phyloP scores from a whole-genome alignment of 371 early-diverging fungal genomes.

The Rhizopus arrhizus region DNA sequence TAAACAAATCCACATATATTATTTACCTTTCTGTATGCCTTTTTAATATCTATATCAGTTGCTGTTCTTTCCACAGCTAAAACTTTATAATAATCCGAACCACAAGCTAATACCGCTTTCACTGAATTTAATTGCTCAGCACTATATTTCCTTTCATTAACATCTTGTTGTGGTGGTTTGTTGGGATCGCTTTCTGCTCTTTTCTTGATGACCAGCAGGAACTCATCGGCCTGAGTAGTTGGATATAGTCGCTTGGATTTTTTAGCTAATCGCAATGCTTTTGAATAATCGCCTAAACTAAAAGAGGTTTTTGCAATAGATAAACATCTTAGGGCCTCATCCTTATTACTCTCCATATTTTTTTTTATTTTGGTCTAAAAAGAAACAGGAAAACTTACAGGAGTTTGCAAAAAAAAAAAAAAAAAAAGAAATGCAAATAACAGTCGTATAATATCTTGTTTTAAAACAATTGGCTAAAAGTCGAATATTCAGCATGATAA shows the following conservation, averaged over 20 bases:
- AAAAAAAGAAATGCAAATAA: too few species aligned
- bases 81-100: conserved; percentile 86
- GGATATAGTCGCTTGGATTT: conserved; percentile 83
- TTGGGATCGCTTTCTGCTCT: conserved; percentile 2
- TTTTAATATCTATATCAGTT: conserved; percentile 88
- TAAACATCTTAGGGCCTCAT: conserved; percentile 84
- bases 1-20: neutral
- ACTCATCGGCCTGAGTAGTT: conserved; percentile 65
- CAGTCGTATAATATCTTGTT: conserved; percentile 17
- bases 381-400: conserved; percentile 4
- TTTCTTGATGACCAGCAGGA: conserved; percentile 52
- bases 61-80: conserved; percentile 85
- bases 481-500: neutral
- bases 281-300: conserved; percentile 61
- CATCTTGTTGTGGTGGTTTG: conserved; percentile 4
- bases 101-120: conserved; percentile 68
- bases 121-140: conserved; percentile 82
- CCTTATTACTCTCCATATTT: conserved; percentile 81
- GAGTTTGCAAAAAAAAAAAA: neutral
- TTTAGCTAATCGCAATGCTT: conserved; percentile 79
- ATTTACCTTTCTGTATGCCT: conserved; percentile 91
- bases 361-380: conserved; percentile 25
- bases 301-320: conserved; percentile 74
- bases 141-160: conserved; percentile 66
- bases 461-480: conserved; percentile 8